Percentiles rank a stretch among this genome's conserved stretches.
Conservation (phyloP, 129 eudicot genomes). For the Saussurea involucrata region DNA sequence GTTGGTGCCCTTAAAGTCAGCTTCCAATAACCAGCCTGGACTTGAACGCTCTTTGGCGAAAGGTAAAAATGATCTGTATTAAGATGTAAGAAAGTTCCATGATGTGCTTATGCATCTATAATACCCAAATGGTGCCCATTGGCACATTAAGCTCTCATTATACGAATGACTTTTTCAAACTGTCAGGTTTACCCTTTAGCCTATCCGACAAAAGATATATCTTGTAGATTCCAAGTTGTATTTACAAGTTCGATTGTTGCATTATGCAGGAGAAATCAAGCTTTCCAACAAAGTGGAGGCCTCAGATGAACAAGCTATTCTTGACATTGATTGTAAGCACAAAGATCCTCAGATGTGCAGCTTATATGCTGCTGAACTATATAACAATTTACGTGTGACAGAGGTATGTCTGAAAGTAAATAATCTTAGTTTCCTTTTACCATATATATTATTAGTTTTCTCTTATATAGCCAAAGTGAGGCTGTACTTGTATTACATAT, state of each 20-base stretch:
- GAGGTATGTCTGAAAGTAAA: conserved; percentile 51
- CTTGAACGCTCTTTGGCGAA: conserved; percentile 11
- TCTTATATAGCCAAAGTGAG: neutral
- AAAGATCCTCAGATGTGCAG: conserved; percentile 86
- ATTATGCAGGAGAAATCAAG: conserved; percentile 35
- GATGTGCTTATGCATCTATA: neutral
- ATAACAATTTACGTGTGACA: conserved; percentile 43
- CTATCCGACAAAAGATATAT: neutral
- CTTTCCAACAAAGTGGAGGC: conserved; percentile 31
- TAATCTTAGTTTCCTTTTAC: neutral
- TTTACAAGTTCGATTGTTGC: neutral
- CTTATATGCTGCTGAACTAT: conserved; percentile 74
- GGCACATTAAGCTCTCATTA: neutral
- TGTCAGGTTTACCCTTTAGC: neutral
- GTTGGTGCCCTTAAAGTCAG: conserved; percentile 16
- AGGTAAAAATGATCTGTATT: conserved; percentile 8
- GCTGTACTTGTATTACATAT: neutral
- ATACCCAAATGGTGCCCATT: neutral
- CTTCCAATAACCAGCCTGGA: conserved; percentile 4
- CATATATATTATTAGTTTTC: neutral
- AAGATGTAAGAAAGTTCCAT: neutral
- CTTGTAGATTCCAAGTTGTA: neutral
- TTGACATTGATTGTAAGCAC: conserved; percentile 65
- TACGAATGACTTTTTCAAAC: neutral
- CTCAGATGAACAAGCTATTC: conserved; percentile 32